phyloP scores from a whole-genome alignment of 345 rosid genomes.

The Camelina neglecta region DNA sequence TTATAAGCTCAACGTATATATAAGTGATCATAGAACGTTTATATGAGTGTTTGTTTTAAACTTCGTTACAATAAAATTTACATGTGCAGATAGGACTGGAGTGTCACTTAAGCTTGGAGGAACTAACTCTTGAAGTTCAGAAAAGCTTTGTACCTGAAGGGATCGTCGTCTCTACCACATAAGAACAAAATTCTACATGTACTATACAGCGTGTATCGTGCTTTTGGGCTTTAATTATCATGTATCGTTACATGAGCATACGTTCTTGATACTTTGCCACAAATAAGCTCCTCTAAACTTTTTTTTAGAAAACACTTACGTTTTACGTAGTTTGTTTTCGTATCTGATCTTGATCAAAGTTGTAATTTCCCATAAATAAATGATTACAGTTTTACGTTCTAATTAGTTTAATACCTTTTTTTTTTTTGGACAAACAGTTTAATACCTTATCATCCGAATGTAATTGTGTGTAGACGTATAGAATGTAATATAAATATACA shows the following conservation, averaged over 20 bases:
- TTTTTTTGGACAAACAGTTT: neutral
- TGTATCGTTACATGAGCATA: slow-evolving; percentile 27
- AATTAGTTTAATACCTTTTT: neutral
- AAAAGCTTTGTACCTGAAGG: slow-evolving; percentile 57
- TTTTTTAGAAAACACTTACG: neutral
- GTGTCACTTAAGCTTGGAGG: slow-evolving; percentile 88
- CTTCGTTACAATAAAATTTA: neutral
- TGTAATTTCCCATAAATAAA: slow-evolving; percentile 30
- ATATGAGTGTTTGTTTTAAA: neutral
- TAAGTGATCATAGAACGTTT: neutral
- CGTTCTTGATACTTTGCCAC: slow-evolving; percentile 34
- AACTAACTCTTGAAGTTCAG: slow-evolving; percentile 81
- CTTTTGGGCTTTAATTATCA: neutral
- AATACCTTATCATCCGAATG: slow-evolving; percentile 7
- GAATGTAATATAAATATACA: too few relatives aligned
- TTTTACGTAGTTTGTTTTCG: slow-evolving; percentile 15
- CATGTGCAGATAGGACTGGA: slow-evolving; percentile 67
- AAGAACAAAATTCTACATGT: slow-evolving; percentile 14
- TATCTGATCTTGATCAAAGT: slow-evolving; percentile 14
- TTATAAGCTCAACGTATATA: neutral
- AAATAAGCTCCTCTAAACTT: slow-evolving; percentile 29
- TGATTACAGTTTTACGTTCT: slow-evolving; percentile 1
- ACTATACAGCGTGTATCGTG: slow-evolving; percentile 1
- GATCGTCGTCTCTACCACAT: slow-evolving; percentile 27
- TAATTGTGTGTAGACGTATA: neutral